phyloP scores from a whole-genome alignment of 2,329 filamentous ascomycete species.

The Lachnellula occidentalis region DNA sequence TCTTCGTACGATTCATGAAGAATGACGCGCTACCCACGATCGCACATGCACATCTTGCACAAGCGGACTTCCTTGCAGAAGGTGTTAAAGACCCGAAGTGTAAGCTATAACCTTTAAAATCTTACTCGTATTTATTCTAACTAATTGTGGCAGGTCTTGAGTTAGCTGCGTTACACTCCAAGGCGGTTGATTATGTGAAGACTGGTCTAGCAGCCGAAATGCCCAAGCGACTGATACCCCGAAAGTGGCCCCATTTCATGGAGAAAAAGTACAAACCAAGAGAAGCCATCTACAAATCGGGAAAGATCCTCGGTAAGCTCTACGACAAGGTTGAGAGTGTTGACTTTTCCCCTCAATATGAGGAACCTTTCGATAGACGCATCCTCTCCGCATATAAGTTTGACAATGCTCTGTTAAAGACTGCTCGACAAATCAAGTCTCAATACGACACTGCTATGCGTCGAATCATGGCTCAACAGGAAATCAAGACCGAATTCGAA shows the following conservation, averaged over 20 bases:
- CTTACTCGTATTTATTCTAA: background rate
- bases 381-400: slow-evolving; percentile 61
- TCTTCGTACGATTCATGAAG: slow-evolving; percentile 91
- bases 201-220: slow-evolving; percentile 74
- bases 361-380: slow-evolving; percentile 67
- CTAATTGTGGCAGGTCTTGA: slow-evolving; percentile 46
- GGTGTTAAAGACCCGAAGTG: slow-evolving; percentile 68
- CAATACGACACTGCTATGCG: slow-evolving; percentile 73
- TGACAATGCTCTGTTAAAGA: slow-evolving; percentile 47
- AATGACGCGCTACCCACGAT: slow-evolving; percentile 78
- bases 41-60: slow-evolving; percentile 74
- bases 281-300: slow-evolving; percentile 56
- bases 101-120: slow-evolving; percentile 38
- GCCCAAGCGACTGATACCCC: slow-evolving; percentile 51
- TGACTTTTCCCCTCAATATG: slow-evolving; percentile 68
- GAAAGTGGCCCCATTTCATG: slow-evolving; percentile 80
- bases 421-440: slow-evolving; percentile 62
- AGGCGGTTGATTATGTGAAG: slow-evolving; percentile 92
- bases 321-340: slow-evolving; percentile 69
- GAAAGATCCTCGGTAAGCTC: slow-evolving; percentile 69
- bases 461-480: slow-evolving; percentile 78
- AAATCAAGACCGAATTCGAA: slow-evolving; percentile 84
- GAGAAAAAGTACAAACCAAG: slow-evolving; percentile 52
- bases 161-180: slow-evolving; percentile 77
- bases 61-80: slow-evolving; percentile 54